Evolutionary conservation across 1,284 basidiomycete species (phyloP).

Genomic region (Trichosporon coremiiforme): DNA sequence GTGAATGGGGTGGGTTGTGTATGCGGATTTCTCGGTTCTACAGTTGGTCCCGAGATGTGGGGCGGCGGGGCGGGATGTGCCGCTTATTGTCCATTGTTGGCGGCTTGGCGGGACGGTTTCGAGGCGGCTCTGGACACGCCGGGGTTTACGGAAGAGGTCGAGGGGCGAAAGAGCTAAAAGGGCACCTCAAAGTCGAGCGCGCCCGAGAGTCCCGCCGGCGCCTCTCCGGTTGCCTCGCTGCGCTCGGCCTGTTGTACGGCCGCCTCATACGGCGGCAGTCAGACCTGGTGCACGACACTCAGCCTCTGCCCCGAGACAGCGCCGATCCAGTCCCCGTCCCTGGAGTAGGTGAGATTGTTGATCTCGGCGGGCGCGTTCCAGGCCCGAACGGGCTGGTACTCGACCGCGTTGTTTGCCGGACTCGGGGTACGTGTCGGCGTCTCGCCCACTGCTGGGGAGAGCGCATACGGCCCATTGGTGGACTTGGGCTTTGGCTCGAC

Average conservation of each 20-base stretch:
- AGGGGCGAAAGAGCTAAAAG: too few species aligned
- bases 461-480: constrained; percentile 29
- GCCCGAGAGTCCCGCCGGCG: neutral
- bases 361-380: constrained; percentile 79
- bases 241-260: neutral
- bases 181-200: constrained; percentile 6
- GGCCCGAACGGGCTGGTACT: constrained; percentile 76
- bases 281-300: constrained; percentile 66
- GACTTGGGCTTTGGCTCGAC: constrained; percentile 23
- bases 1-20: neutral
- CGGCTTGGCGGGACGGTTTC: too few species aligned
- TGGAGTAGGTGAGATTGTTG: constrained; percentile 77
- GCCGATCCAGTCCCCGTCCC: constrained; percentile 81
- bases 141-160: too few species aligned
- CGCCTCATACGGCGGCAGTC: constrained; percentile 54
- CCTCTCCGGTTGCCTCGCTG: neutral
- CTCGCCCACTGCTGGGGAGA: constrained; percentile 59
- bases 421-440: constrained; percentile 67
- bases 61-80: too few species aligned
- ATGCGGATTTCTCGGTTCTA: neutral
- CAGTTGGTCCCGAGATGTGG: too few species aligned
- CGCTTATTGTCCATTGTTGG: too few species aligned
- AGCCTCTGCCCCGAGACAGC: constrained; percentile 80
- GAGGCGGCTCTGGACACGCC: too few species aligned
- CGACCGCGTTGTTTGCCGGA: constrained; percentile 36